These are phyloP conservation scores for Iberis pinnata DNA, from an alignment of 345 rosid species.

Conservation along the genomic window DNA sequence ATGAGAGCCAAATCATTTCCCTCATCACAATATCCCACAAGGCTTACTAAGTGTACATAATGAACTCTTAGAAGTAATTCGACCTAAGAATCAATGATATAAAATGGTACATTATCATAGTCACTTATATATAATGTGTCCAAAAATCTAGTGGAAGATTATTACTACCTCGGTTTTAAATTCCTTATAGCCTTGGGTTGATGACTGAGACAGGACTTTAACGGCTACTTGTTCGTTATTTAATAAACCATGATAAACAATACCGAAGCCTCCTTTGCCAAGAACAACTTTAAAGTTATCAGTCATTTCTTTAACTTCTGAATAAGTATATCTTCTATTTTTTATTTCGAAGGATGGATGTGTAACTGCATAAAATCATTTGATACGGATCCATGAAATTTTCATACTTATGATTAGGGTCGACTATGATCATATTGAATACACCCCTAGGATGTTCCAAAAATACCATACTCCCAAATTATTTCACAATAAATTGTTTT, in stretches of 20 bases:
- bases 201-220: conserved; percentile 39
- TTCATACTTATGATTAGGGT: too few species aligned
- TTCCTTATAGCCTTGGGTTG: conserved; percentile 38
- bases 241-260: conserved; percentile 35
- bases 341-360: conserved; percentile 19
- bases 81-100: conserved; percentile 28
- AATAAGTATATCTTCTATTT: conserved; percentile 24
- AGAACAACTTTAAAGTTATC: conserved; percentile 30
- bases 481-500: too few species aligned
- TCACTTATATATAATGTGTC: too few species aligned
- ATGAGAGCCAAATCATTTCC: conserved; percentile 34
- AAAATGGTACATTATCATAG: too few species aligned
- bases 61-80: conserved; percentile 40
- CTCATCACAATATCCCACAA: conserved; percentile 45
- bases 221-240: conserved; percentile 45
- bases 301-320: conserved; percentile 35
- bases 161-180: conserved; percentile 41
- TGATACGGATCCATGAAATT: not conserved
- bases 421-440: too few species aligned
- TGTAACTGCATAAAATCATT: not conserved
- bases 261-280: conserved; percentile 55
- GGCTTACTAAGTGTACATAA: conserved; percentile 38
- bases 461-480: too few species aligned
- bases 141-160: too few species aligned
- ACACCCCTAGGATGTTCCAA: too few species aligned